These are phyloP conservation scores for Corrigiola litoralis DNA, from an alignment of 179 eudicot genomes.

Conservation along the genomic window DNA sequence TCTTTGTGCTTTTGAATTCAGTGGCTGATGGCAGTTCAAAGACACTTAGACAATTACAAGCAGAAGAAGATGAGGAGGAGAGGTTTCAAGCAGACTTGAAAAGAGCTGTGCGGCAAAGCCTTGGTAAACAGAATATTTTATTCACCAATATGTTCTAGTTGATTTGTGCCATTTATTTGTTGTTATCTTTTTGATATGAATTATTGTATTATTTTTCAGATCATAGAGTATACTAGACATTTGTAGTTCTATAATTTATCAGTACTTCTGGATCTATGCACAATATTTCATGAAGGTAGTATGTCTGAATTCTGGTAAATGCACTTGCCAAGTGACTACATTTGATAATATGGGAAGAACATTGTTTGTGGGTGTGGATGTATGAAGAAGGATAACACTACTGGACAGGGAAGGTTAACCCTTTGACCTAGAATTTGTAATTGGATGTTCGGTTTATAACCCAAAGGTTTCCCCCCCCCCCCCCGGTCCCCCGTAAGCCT, in stretches of 20 bases:
- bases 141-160: constrained; percentile 1
- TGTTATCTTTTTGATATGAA: background rate
- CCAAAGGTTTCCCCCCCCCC: too few species aligned
- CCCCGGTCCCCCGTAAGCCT: too few species aligned
- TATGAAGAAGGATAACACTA: too few species aligned
- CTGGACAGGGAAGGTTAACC: too few species aligned
- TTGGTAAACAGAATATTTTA: constrained; percentile 45
- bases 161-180: background rate
- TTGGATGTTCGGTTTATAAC: too few species aligned
- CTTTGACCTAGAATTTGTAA: too few species aligned
- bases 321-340: too few species aligned
- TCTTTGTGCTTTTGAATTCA: constrained; percentile 17
- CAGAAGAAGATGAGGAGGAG: constrained; percentile 91
- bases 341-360: too few species aligned
- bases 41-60: constrained; percentile 59
- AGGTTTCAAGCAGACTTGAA: constrained; percentile 89
- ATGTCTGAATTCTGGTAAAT: too few species aligned
- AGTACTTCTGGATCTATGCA: too few species aligned
- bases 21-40: constrained; percentile 53
- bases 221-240: background rate
- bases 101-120: constrained; percentile 86
- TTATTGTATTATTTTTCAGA: background rate
- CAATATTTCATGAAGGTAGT: too few species aligned
- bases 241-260: background rate
- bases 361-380: too few species aligned